Percentiles rank a stretch among this genome's conserved stretches.
Evolutionary conservation across 768 basidiomycete species (phyloP).

Genomic region (Leucocoprinus birnbaumii): DNA sequence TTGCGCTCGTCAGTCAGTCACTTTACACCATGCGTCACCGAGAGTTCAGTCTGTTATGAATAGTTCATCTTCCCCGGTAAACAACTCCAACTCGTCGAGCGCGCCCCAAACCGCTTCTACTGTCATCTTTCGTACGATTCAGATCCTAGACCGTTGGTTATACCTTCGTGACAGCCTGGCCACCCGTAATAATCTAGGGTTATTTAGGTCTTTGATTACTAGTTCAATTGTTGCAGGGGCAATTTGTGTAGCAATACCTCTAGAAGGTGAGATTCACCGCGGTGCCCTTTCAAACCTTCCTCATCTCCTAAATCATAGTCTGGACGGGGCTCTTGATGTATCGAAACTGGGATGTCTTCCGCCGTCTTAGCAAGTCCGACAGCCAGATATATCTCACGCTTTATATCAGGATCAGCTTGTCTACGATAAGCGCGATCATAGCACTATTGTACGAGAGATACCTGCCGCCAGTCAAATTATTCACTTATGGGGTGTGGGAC

Average conservation of each 20-base stretch:
- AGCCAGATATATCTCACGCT: not conserved
- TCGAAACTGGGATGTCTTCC: not conserved
- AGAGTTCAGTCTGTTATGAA: too few relatives aligned
- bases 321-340: not conserved
- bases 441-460: not conserved
- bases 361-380: not conserved
- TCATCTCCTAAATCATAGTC: not conserved
- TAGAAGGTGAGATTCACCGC: not conserved
- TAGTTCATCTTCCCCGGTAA: not conserved
- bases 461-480: too few relatives aligned
- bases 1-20: not conserved
- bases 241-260: not conserved
- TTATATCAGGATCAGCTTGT: not conserved
- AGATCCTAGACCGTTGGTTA: not conserved
- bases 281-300: too few relatives aligned
- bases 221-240: not conserved
- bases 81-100: not conserved
- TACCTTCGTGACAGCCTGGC: not conserved
- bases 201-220: not conserved
- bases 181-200: not conserved
- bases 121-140: not conserved
- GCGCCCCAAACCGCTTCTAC: not conserved
- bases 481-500: not conserved
- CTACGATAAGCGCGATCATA: not conserved
- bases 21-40: not conserved